Evolutionary conservation across 345 rosid species (phyloP).

Genomic region (Salix purpurea): DNA sequence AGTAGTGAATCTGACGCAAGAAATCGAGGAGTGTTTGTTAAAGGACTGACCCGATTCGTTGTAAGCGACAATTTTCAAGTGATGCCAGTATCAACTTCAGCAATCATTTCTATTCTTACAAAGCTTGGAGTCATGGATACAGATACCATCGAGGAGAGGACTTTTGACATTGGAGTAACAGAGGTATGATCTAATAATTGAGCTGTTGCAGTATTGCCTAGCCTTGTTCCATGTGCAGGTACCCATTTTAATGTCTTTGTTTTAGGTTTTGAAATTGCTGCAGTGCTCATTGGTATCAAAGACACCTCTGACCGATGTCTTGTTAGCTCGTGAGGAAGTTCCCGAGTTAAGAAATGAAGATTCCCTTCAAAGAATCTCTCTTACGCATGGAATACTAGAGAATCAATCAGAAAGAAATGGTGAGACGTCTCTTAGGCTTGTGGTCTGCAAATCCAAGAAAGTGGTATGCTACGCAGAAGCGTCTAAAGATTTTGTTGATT

Average conservation of each 20-base stretch:
- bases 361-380: neutral
- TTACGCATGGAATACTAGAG: neutral
- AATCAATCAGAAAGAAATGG: neutral
- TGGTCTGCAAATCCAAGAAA: slow-evolving; percentile 22
- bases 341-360: neutral
- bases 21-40: slow-evolving; percentile 18
- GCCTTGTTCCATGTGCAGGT: too few species aligned
- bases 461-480: slow-evolving; percentile 24
- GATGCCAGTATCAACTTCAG: slow-evolving; percentile 7
- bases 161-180: neutral
- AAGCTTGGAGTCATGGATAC: slow-evolving; percentile 7
- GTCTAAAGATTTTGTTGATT: slow-evolving; percentile 21
- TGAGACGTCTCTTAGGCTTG: slow-evolving; percentile 10
- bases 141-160: slow-evolving; percentile 6
- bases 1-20: neutral
- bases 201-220: neutral
- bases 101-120: slow-evolving; percentile 10
- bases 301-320: slow-evolving; percentile 15
- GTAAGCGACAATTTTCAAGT: slow-evolving; percentile 15
- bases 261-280: slow-evolving; percentile 23
- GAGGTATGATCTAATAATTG: slow-evolving; percentile 6
- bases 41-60: neutral
- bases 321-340: neutral
- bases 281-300: slow-evolving; percentile 8
- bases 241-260: slow-evolving; percentile 5